phyloP scores from a whole-genome alignment of 108 stramenopile genomes.

The Aureococcus anophagefferens region DNA sequence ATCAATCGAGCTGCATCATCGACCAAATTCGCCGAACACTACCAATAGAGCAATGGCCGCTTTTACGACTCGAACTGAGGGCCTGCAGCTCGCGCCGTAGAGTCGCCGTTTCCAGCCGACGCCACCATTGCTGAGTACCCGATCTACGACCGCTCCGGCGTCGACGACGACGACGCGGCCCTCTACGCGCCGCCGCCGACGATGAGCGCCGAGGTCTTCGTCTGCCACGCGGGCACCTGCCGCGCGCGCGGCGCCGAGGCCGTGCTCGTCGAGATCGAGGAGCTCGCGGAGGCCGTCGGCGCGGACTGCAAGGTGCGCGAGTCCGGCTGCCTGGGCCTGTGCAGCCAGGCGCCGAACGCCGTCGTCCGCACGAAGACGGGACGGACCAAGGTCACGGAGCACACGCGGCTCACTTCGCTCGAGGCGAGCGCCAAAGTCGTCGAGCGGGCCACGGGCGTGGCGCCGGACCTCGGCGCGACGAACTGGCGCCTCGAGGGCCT shows the following conservation, averaged over 20 bases:
- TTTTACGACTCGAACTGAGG: no score
- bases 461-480: not conserved
- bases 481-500: not conserved
- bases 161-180: no score
- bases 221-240: conserved; percentile 17
- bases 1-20: no score
- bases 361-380: not conserved
- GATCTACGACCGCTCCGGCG: no score
- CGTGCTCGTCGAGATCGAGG: conserved; percentile 14
- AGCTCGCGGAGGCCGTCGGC: conserved; percentile 6
- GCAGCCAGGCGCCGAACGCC: conserved; percentile 16
- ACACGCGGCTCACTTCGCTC: conserved; percentile 4
- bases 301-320: not conserved
- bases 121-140: no score
- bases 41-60: no score
- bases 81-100: no score
- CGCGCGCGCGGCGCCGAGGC: conserved; percentile 3
- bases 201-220: not conserved
- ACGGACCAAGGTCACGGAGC: not conserved
- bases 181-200: no score
- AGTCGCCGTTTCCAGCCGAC: no score
- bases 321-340: conserved; percentile 16
- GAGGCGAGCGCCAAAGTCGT: conserved; percentile 13
- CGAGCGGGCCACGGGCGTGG: conserved; percentile 6
- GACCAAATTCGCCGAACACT: no score